These are phyloP conservation scores for Lactarius vividus DNA, from an alignment of 768 basidiomycete species.

Conservation along the genomic window DNA sequence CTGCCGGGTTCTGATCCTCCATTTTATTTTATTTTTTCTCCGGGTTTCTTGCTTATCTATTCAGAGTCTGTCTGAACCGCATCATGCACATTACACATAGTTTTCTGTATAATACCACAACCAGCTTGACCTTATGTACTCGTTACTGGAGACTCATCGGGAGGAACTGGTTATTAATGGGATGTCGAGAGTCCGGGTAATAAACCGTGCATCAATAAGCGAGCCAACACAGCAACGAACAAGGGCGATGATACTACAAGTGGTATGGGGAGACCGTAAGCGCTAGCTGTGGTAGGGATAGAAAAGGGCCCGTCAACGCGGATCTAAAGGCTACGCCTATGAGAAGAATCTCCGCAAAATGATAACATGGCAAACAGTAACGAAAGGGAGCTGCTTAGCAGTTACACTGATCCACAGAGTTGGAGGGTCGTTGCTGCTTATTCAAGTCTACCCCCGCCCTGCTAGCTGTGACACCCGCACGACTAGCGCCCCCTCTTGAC, in stretches of 20 bases:
- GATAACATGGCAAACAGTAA: conserved; percentile 8
- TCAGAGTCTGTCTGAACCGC: background rate
- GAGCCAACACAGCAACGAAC: conserved; percentile 34
- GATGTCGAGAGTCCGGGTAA: conserved; percentile 31
- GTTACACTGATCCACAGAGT: conserved; percentile 69
- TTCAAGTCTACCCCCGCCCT: conserved; percentile 79
- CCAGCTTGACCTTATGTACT: background rate
- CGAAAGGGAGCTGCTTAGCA: conserved; percentile 45
- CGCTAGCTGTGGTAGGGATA: conserved; percentile 15
- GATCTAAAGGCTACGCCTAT: conserved; percentile 20
- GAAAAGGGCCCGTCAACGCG: conserved; percentile 9
- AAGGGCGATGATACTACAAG: conserved; percentile 32
- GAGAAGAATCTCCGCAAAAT: conserved; percentile 13
- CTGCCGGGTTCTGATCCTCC: conserved; percentile 55
- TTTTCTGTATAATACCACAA: background rate
- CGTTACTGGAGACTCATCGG: conserved; percentile 9
- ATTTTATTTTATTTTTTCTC: conserved; percentile 1
- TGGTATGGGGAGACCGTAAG: conserved; percentile 23
- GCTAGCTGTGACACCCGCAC: conserved; percentile 47
- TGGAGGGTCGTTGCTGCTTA: conserved; percentile 52
- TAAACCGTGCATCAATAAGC: conserved; percentile 41
- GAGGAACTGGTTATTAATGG: conserved; percentile 16
- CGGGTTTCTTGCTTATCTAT: background rate
- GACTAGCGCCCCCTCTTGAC: conserved; percentile 51
- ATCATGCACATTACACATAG: conserved; percentile 2